Percentiles rank a stretch among this genome's conserved stretches.
Evolutionary conservation across 371 early-diverging fungal species (phyloP).

Genomic region (Apophysomyces sp.): DNA sequence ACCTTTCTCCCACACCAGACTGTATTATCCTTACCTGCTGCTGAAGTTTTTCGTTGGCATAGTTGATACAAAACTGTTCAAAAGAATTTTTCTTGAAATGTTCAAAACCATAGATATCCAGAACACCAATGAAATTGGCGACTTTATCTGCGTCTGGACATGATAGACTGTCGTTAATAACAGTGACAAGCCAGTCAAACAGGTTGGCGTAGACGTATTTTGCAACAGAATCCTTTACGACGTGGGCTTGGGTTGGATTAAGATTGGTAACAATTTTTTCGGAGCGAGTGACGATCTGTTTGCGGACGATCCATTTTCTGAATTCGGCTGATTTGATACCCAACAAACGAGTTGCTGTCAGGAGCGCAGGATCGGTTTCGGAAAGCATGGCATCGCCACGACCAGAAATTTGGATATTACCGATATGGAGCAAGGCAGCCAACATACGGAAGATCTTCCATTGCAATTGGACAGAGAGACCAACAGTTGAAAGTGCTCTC

Average conservation of each 20-base stretch:
- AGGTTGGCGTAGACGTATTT: conserved; percentile 91
- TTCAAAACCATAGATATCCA: conserved; percentile 97
- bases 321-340: conserved; percentile 75
- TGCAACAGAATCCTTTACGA: conserved; percentile 90
- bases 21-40: conserved; percentile 59
- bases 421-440: conserved; percentile 89
- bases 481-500: conserved; percentile 82
- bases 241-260: conserved; percentile 72
- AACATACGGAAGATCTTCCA: conserved; percentile 87
- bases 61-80: conserved; percentile 99
- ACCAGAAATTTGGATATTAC: conserved; percentile 86
- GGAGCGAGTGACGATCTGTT: conserved; percentile 83
- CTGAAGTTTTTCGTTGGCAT: conserved; percentile 96
- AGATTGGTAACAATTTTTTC: conserved; percentile 87
- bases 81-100: conserved; percentile 98
- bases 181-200: conserved; percentile 92
- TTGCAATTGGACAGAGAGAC: conserved; percentile 83
- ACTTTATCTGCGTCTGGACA: conserved; percentile 45
- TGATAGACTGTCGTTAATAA: conserved; percentile 77
- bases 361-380: conserved; percentile 74
- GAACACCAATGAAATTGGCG: conserved; percentile 86
- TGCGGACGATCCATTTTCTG: conserved; percentile 88
- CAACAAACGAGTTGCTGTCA: conserved; percentile 66
- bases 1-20: not conserved
- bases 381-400: conserved; percentile 69